Conservation (phyloP, 2,329 filamentous ascomycete species). For the Trichoderma breve region DNA sequence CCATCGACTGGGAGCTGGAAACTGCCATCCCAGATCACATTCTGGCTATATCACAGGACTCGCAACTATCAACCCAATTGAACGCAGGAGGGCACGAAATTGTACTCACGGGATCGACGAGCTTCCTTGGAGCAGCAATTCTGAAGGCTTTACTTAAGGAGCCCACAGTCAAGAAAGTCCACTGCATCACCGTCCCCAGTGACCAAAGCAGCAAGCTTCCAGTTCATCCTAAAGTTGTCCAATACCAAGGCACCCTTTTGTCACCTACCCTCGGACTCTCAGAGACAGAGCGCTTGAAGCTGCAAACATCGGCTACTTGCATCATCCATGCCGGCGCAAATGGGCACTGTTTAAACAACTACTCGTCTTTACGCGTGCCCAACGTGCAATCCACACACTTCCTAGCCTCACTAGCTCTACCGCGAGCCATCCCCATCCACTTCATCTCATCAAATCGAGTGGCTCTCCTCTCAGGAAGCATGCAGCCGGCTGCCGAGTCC, state of each 20-base stretch:
- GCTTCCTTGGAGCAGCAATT: background rate
- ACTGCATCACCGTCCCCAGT: background rate
- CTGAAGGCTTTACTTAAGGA: background rate
- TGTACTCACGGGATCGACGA: background rate
- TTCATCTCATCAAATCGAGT: background rate
- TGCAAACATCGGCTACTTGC: background rate
- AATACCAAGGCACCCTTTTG: background rate
- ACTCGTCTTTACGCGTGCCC: background rate
- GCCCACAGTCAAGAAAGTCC: background rate
- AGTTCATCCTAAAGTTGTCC: background rate
- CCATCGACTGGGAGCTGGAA: background rate
- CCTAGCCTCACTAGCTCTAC: background rate
- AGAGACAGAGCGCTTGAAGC: background rate
- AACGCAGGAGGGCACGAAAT: background rate
- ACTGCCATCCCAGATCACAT: background rate
- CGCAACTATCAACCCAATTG: background rate
- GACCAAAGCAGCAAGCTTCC: background rate
- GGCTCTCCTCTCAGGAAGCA: background rate
- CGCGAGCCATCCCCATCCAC: background rate
- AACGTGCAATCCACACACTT: background rate
- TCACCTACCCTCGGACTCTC: background rate
- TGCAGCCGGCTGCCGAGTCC: background rate
- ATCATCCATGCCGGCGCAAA: background rate
- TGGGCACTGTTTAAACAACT: background rate
- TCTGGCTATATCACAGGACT: background rate